phyloP scores from a whole-genome alignment of 129 eudicot species.

The Calendula officinalis region DNA sequence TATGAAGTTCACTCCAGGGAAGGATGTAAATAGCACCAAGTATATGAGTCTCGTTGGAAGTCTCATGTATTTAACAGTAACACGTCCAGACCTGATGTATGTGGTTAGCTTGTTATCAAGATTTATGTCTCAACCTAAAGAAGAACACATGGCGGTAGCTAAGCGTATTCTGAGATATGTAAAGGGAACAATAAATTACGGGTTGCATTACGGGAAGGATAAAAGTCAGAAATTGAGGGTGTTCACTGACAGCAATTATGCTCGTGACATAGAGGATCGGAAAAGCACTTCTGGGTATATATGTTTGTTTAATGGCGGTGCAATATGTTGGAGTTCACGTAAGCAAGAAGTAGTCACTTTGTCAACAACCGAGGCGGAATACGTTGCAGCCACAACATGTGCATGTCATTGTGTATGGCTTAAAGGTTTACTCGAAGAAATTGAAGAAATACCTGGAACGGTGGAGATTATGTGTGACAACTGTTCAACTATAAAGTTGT shows the following conservation, averaged over 20 bases:
- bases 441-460: neutral
- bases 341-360: conserved; percentile 10
- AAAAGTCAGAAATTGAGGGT: neutral
- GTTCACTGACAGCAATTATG: neutral
- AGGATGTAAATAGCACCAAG: neutral
- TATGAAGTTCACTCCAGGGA: neutral
- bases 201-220: neutral
- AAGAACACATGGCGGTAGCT: neutral
- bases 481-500: neutral
- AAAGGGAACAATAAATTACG: neutral
- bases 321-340: conserved; percentile 9
- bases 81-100: conserved; percentile 11
- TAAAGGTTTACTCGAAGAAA: neutral
- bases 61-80: neutral
- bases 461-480: conserved; percentile 1
- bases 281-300: conserved; percentile 13
- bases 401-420: neutral
- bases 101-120: neutral
- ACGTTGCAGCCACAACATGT: too few species aligned
- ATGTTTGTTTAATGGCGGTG: neutral
- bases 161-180: conserved; percentile 4
- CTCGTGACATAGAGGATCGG: conserved; percentile 10
- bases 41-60: conserved; percentile 1
- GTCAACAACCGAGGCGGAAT: neutral
- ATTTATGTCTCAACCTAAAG: neutral